phyloP scores from a whole-genome alignment of 768 basidiomycete genomes.

The Omphalotus guepiniiformis region DNA sequence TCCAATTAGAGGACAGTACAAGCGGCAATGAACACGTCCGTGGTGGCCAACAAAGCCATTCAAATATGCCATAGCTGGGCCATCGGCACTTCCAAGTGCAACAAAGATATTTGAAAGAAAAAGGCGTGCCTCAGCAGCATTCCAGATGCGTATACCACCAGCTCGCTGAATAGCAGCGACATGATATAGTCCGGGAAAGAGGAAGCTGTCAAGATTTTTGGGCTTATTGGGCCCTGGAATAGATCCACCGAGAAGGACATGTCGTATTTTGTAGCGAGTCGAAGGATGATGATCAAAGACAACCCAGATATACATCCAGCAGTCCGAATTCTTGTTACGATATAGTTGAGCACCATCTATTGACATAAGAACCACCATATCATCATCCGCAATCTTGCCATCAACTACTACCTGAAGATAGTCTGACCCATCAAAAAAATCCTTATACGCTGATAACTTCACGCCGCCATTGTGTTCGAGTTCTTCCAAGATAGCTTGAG shows the following conservation, averaged over 20 bases:
- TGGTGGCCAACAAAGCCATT: conserved; percentile 23
- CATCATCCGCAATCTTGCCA: conserved; percentile 14
- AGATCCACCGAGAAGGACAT: conserved; percentile 24
- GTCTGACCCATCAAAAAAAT: conserved; percentile 13
- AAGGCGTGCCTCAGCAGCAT: conserved; percentile 7
- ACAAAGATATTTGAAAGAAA: conserved; percentile 13
- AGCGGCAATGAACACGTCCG: conserved; percentile 15
- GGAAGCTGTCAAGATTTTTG: conserved; percentile 24
- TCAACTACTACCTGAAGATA: conserved; percentile 9
- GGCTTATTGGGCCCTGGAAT: conserved; percentile 31
- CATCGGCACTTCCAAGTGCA: conserved; percentile 19
- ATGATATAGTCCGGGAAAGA: conserved; percentile 29
- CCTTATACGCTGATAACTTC: too few species aligned
- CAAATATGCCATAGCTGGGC: conserved; percentile 19
- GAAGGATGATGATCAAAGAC: conserved; percentile 27
- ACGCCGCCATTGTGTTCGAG: not conserved
- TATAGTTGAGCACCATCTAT: conserved; percentile 41
- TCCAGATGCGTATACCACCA: conserved; percentile 20
- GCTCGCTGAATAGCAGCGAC: conserved; percentile 23
- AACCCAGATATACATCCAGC: conserved; percentile 36
- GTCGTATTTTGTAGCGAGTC: conserved; percentile 22
- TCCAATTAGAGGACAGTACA: conserved; percentile 18
- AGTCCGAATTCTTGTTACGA: conserved; percentile 25
- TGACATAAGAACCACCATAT: conserved; percentile 31
- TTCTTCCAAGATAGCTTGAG: conserved; percentile 1